Percentiles rank a stretch among this genome's conserved stretches.
Evolutionary conservation across 2,329 filamentous ascomycete species (phyloP).

Genomic region (Fusarium armeniacum): DNA sequence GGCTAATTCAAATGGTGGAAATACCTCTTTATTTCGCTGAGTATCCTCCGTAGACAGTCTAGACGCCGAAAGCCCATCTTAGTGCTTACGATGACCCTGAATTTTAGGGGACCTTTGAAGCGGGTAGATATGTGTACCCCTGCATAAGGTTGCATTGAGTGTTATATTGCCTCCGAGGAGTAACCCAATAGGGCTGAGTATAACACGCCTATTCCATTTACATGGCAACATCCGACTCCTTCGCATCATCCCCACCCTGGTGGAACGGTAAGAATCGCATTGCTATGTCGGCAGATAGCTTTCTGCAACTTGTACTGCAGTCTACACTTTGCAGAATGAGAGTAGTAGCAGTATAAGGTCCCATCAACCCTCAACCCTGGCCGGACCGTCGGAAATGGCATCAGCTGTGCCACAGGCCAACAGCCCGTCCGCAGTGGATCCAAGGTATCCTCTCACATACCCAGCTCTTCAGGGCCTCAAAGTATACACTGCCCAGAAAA

Average conservation of each 20-base stretch:
- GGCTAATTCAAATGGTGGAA: too few relatives aligned
- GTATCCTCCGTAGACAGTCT: too few relatives aligned
- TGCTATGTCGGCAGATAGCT: too few relatives aligned
- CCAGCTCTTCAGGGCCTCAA: neutral
- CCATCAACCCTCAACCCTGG: neutral
- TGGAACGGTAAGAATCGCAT: neutral
- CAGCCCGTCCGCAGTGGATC: neutral
- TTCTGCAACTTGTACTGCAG: too few relatives aligned
- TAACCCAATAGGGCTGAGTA: neutral
- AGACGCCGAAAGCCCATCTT: too few relatives aligned
- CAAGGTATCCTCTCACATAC: neutral
- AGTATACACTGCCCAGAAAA: neutral
- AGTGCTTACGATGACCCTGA: too few relatives aligned
- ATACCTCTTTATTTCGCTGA: too few relatives aligned
- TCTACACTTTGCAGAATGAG: too few relatives aligned
- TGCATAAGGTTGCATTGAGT: constrained; percentile 3
- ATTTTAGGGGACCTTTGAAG: too few relatives aligned
- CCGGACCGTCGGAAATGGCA: too few relatives aligned
- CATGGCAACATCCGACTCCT: neutral
- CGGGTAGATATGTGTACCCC: neutral
- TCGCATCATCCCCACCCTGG: neutral
- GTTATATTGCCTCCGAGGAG: neutral
- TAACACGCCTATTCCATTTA: too few relatives aligned
- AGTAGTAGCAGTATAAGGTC: too few relatives aligned
- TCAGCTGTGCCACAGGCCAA: neutral